phyloP scores from a whole-genome alignment of 228 moss, liverwort and hornwort genomes.

The Sphagnum fallax region DNA sequence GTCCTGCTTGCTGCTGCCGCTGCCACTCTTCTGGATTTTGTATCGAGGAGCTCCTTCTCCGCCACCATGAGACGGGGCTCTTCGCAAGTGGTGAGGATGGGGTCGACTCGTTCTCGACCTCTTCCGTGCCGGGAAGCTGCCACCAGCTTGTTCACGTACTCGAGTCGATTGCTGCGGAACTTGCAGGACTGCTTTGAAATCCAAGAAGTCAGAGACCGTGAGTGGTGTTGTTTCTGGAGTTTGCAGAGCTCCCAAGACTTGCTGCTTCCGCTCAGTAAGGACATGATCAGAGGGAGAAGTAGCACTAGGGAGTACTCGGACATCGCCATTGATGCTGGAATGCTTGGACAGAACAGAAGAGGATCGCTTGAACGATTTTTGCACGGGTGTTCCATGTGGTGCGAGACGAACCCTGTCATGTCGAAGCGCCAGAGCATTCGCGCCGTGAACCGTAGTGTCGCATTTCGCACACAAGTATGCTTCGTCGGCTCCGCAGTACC shows the following conservation, averaged over 20 bases:
- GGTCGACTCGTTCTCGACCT: slow-evolving; percentile 41
- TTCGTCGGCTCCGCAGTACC: slow-evolving; percentile 53
- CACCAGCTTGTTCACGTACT: too few relatives aligned
- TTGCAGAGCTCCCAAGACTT: background rate
- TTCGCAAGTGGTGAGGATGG: slow-evolving; percentile 16
- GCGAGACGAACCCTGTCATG: slow-evolving; percentile 43
- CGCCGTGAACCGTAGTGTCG: slow-evolving; percentile 46
- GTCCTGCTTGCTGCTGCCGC: background rate
- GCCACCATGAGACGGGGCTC: background rate
- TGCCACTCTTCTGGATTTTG: background rate
- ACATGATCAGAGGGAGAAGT: too few relatives aligned
- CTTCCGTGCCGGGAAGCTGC: slow-evolving; percentile 32
- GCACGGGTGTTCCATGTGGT: background rate
- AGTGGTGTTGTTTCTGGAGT: background rate
- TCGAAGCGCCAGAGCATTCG: slow-evolving; percentile 42
- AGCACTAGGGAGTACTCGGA: too few relatives aligned
- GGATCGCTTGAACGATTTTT: background rate
- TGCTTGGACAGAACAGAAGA: background rate
- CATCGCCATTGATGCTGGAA: background rate
- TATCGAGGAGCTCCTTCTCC: background rate
- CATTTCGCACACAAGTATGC: slow-evolving; percentile 46
- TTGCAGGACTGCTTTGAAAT: background rate
- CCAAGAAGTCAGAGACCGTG: too few relatives aligned
- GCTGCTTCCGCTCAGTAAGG: too few relatives aligned
- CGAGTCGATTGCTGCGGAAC: background rate